Evolutionary conservation across 805 yeast genomes (phyloP).

Genomic region (Wickerhamiella lipophila): DNA sequence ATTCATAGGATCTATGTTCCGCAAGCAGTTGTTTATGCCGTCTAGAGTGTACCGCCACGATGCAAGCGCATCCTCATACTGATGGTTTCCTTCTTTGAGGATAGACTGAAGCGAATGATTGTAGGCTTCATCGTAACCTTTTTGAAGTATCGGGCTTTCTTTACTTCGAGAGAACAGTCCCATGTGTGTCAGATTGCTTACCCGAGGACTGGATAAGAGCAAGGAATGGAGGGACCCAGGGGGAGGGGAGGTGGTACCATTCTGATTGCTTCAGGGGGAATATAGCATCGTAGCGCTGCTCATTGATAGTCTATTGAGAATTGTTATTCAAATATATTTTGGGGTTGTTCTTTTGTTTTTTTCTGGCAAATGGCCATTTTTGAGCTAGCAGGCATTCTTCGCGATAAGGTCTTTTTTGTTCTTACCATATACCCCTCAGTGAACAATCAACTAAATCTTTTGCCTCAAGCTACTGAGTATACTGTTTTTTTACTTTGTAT

Average conservation of each 20-base stretch:
- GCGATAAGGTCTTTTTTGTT: too few relatives aligned
- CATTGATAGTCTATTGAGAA: too few relatives aligned
- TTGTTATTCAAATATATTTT: too few relatives aligned
- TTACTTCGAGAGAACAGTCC: conserved; percentile 11
- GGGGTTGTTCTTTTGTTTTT: too few relatives aligned
- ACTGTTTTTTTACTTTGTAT: too few relatives aligned
- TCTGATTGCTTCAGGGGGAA: too few relatives aligned
- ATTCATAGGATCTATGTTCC: conserved; percentile 24
- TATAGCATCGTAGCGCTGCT: too few relatives aligned
- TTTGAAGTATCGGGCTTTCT: conserved; percentile 24
- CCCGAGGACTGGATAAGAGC: conserved; percentile 8
- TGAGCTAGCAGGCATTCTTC: too few relatives aligned
- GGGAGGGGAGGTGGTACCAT: not conserved
- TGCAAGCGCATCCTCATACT: conserved; percentile 26
- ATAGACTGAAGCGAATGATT: conserved; percentile 31
- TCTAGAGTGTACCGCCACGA: conserved; percentile 30
- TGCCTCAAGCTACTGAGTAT: too few relatives aligned
- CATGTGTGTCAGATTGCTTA: conserved; percentile 7
- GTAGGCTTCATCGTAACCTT: conserved; percentile 33
- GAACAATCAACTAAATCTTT: too few relatives aligned
- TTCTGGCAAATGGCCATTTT: too few relatives aligned
- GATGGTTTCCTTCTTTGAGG: conserved; percentile 29
- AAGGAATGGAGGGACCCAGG: not conserved
- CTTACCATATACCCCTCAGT: too few relatives aligned
- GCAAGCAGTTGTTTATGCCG: conserved; percentile 26